Base-by-base conservation (phyloP, 1,139 yeast species). In the Yamadazyma conglobata region DNA sequence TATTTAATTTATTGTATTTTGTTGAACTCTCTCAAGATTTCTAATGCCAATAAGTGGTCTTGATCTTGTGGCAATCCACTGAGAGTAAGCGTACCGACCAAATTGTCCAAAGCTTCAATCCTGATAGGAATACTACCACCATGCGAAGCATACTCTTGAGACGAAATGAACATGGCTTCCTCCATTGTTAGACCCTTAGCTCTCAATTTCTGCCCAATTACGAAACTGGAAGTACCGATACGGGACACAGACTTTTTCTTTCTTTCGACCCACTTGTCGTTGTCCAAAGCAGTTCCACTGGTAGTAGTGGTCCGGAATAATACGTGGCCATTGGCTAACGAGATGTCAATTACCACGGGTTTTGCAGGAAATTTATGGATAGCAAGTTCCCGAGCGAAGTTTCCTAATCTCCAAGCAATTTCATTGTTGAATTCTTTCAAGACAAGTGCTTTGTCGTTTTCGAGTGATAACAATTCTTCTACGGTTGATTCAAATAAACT, bases 111-210 rank as follows among this genome's bases (percentile, higher is more conserved):
- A 16, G 61, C 60, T 9, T 54, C 50, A 11, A 74, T 58, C 30
- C 68, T 61, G 28, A 78, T 54, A 2, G 84, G 83, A 32, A 77
- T 68, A 32, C 77, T 74, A 25, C 85, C 85, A 8, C 84, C 86
- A 43, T 77, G 83, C 29, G 65, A 53, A 8, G 82, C 77, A 44
- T 63, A 77, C n/a, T 75, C 78, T 16, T 44, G 39, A 12, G 69
- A 58, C 15, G 66, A 57, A 20, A 65, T 47, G 40, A 58, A 68
- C 37, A 63, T 60, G n/a, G 66, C 69, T 12, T 64, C 64, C 31
- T 59, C 66, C 9, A 65, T 37, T 1, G 60, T 34, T 34, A 48
- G 39, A 1, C 47, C 52, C 40, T 58, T 64, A 3, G 27, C 24
- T 22, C 54, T 50, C 22, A 70, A 48, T 47, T 73, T 71, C 41